Percentiles rank a stretch among this genome's conserved stretches.
Conservation (phyloP, 768 basidiomycete genomes). For the Phlebiopsis gigantea region DNA sequence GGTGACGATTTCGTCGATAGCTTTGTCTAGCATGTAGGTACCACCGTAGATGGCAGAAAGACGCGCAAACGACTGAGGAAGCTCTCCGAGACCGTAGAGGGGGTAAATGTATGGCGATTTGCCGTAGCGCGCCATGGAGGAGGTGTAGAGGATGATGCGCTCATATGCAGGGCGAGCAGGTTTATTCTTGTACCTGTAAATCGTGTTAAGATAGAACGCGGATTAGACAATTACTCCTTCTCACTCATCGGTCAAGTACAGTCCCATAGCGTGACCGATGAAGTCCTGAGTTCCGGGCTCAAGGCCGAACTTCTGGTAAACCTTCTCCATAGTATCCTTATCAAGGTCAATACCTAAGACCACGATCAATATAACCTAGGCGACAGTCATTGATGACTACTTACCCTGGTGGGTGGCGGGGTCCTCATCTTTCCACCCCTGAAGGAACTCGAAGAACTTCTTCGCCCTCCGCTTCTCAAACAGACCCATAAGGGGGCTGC, state of each 20-base stretch:
- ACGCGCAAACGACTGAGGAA: slow-evolving; percentile 97
- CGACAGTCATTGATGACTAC: slow-evolving; percentile 15
- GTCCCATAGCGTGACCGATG: slow-evolving; percentile 98
- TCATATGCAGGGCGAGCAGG: slow-evolving; percentile 87
- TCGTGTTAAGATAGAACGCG: background rate
- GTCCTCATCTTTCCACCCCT: slow-evolving; percentile 92
- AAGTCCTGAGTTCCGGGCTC: slow-evolving; percentile 99
- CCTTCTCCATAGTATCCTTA: slow-evolving; percentile 84
- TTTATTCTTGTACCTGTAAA: slow-evolving; percentile 81
- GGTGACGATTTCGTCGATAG: slow-evolving; percentile 84
- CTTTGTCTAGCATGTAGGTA: slow-evolving; percentile 99
- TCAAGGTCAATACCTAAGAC: slow-evolving; percentile 78
- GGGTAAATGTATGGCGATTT: slow-evolving; percentile 99
- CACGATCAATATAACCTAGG: background rate
- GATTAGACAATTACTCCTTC: slow-evolving; percentile 25
- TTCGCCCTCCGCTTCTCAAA: slow-evolving; percentile 98
- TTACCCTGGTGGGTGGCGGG: slow-evolving; percentile 94
- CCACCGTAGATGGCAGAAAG: slow-evolving; percentile 98
- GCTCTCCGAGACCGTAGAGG: slow-evolving; percentile 96
- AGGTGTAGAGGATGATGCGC: slow-evolving; percentile 95
- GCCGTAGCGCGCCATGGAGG: slow-evolving; percentile 98
- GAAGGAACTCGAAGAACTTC: slow-evolving; percentile 97
- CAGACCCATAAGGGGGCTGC: slow-evolving; percentile 94
- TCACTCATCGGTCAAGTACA: slow-evolving; percentile 96
- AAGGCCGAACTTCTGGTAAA: slow-evolving; percentile 96